phyloP scores from a whole-genome alignment of 75 land plant species.

The Pinus taeda region DNA sequence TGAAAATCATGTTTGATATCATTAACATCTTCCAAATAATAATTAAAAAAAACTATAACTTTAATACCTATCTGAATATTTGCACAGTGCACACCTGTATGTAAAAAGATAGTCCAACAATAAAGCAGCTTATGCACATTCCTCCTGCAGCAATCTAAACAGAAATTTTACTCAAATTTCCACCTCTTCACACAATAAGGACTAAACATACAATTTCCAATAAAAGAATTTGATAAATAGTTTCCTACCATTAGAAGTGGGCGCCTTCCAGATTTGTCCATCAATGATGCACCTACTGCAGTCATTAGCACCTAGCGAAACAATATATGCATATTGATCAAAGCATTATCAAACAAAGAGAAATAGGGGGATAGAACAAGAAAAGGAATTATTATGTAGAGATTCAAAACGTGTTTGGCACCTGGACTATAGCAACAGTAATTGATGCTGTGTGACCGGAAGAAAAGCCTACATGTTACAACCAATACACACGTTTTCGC shows the following conservation, averaged over 20 bases:
- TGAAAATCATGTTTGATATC: too few species aligned
- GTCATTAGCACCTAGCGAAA: constrained; percentile 46
- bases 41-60: neutral
- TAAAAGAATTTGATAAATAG: neutral
- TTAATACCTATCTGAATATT: neutral
- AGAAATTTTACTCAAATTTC: neutral
- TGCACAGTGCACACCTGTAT: constrained; percentile 21
- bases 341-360: neutral
- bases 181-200: neutral
- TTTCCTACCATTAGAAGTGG: constrained; percentile 41
- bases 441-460: constrained; percentile 37
- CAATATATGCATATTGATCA: neutral
- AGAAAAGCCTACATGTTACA: constrained; percentile 32
- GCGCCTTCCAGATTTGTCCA: constrained; percentile 50
- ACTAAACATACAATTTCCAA: neutral
- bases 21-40: too few species aligned
- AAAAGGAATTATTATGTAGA: neutral
- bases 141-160: constrained; percentile 46
- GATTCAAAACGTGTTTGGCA: constrained; percentile 7
- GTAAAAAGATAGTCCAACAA: constrained; percentile 40
- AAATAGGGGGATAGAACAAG: neutral
- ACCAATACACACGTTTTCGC: neutral
- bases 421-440: constrained; percentile 57
- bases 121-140: constrained; percentile 29
- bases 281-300: constrained; percentile 24